Evolutionary conservation across 176 grass and related monocot genomes (phyloP).

Genomic region (Carex parvula): DNA sequence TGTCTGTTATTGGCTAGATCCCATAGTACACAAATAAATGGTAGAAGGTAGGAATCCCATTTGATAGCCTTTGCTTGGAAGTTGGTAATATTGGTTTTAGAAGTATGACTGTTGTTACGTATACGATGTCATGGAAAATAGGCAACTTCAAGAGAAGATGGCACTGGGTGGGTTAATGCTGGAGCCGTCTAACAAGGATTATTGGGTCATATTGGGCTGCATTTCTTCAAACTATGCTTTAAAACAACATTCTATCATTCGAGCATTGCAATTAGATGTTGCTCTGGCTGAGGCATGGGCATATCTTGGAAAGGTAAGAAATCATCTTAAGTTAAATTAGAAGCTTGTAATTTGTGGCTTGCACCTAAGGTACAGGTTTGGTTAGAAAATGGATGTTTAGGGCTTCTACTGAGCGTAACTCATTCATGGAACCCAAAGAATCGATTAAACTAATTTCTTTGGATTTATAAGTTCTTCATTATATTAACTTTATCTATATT

Average conservation of each 20-base stretch:
- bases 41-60: neutral
- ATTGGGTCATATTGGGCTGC: conserved; percentile 82
- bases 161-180: conserved; percentile 70
- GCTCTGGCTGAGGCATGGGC: conserved; percentile 86
- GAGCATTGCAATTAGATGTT: conserved; percentile 72
- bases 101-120: neutral
- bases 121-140: conserved; percentile 36
- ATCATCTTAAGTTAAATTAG: neutral
- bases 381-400: neutral
- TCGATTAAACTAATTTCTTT: conserved; percentile 7
- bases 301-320: conserved; percentile 80
- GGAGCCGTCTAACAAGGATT: conserved; percentile 78
- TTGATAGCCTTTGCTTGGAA: neutral
- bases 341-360: neutral
- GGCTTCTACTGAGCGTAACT: neutral
- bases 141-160: conserved; percentile 84
- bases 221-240: conserved; percentile 60
- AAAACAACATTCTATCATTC: conserved; percentile 90
- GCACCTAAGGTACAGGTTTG: neutral
- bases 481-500: conserved; percentile 25
- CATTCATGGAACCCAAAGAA: neutral
- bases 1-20: neutral
- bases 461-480: conserved; percentile 21
- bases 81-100: neutral
- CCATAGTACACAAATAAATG: neutral